phyloP scores from a whole-genome alignment of 2,329 filamentous ascomycete species.

The Sporothrix mexicana region DNA sequence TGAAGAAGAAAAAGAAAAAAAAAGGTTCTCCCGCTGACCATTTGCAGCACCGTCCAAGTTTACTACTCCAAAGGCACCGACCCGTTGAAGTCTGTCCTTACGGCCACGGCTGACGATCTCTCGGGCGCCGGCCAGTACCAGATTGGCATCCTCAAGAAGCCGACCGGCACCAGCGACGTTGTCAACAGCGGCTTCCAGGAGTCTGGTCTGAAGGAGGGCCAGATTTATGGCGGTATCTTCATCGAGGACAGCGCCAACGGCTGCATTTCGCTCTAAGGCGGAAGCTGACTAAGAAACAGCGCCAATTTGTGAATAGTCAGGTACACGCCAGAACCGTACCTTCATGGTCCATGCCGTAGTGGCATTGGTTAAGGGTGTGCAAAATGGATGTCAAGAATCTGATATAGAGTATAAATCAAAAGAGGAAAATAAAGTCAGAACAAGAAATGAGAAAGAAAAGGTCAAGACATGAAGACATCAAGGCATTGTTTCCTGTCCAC shows the following conservation, averaged over 20 bases:
- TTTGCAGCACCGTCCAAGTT: constrained; percentile 57
- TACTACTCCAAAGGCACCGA: constrained; percentile 60
- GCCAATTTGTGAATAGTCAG: background rate
- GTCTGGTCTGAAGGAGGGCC: constrained; percentile 54
- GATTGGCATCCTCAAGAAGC: constrained; percentile 64
- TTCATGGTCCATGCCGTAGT: background rate
- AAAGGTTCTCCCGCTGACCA: background rate
- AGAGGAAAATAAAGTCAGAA: background rate
- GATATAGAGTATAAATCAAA: background rate
- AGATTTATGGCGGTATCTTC: constrained; percentile 58
- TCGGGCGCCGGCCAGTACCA: constrained; percentile 61
- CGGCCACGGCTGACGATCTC: constrained; percentile 55
- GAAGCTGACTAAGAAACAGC: background rate
- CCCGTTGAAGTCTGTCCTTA: constrained; percentile 55
- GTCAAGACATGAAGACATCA: too few species aligned
- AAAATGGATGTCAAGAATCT: background rate
- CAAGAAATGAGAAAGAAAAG: background rate
- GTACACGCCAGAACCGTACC: background rate
- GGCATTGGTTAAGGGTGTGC: too few species aligned
- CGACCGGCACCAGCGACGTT: constrained; percentile 57
- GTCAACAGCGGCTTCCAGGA: constrained; percentile 58
- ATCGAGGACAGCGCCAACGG: constrained; percentile 53
- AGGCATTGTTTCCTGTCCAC: background rate
- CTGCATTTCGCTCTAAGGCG: constrained; percentile 50
- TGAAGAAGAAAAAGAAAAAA: too few species aligned